These are phyloP conservation scores for Plantago coronopus DNA, from an alignment of 305 asterid species.

Conservation along the genomic window DNA sequence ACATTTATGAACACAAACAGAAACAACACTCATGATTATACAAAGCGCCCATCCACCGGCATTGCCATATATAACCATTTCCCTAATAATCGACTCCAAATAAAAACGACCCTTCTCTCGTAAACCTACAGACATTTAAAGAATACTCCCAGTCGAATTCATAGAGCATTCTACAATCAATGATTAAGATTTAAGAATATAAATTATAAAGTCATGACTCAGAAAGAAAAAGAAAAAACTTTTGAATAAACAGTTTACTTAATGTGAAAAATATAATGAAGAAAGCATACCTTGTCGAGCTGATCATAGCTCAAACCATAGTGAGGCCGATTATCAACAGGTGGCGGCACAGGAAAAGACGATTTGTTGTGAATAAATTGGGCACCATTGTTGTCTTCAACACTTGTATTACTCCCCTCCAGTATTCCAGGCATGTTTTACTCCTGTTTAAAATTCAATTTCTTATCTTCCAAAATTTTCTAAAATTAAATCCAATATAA, in stretches of 20 bases:
- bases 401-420: conserved; percentile 39
- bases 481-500: conserved; percentile 23
- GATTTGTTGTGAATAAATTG: conserved; percentile 28
- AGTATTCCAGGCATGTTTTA: conserved; percentile 61
- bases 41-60: no score
- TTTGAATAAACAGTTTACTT: not conserved
- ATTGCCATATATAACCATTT: no score
- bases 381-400: conserved; percentile 26
- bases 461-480: conserved; percentile 3
- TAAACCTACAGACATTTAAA: no score
- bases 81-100: no score
- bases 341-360: conserved; percentile 20
- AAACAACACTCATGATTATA: no score
- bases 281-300: conserved; percentile 69
- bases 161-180: conserved; percentile 14
- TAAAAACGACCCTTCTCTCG: no score
- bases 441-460: conserved; percentile 18
- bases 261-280: conserved; percentile 4
- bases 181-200: no score
- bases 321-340: conserved; percentile 31
- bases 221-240: no score
- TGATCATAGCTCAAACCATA: conserved; percentile 58
- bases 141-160: conserved; percentile 16
- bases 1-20: no score
- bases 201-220: no score